phyloP scores from a whole-genome alignment of 305 asterid species.

The Withania somnifera region DNA sequence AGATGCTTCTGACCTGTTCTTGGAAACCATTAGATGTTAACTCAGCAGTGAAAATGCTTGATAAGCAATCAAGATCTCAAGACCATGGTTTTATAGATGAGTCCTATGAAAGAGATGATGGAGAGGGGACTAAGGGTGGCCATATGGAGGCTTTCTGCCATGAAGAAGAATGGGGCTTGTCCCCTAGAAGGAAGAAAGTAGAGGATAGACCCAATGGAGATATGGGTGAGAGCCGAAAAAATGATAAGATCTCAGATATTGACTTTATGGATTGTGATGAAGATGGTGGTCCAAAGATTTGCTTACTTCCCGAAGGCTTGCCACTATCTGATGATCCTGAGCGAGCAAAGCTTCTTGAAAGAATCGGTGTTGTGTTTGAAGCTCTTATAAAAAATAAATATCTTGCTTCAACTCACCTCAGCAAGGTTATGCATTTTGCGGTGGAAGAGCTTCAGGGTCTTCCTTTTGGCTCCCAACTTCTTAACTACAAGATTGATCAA shows the following conservation, averaged over 20 bases:
- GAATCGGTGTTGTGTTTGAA: slow-evolving; percentile 51
- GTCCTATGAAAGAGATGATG: slow-evolving; percentile 26
- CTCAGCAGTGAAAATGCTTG: slow-evolving; percentile 41
- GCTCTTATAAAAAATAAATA: slow-evolving; percentile 56
- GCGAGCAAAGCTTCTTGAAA: slow-evolving; percentile 73
- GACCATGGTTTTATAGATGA: slow-evolving; percentile 37
- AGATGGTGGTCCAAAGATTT: slow-evolving; percentile 38
- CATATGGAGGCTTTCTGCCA: slow-evolving; percentile 49
- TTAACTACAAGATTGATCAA: slow-evolving; percentile 52
- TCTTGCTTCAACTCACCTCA: slow-evolving; percentile 78
- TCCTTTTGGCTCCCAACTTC: slow-evolving; percentile 60
- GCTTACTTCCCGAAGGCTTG: slow-evolving; percentile 45
- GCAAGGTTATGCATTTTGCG: slow-evolving; percentile 74
- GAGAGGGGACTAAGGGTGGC: slow-evolving; percentile 42
- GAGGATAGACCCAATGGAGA: slow-evolving; percentile 31
- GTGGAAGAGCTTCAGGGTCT: slow-evolving; percentile 77
- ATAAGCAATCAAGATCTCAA: slow-evolving; percentile 34
- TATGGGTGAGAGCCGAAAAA: slow-evolving; percentile 34
- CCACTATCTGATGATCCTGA: slow-evolving; percentile 79
- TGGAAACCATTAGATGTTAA: slow-evolving; percentile 80
- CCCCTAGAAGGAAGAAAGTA: slow-evolving; percentile 34
- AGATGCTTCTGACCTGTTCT: slow-evolving; percentile 63
- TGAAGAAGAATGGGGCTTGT: slow-evolving; percentile 54
- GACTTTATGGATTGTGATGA: slow-evolving; percentile 87
- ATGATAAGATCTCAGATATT: slow-evolving; percentile 34